Base-by-base conservation (phyloP, 768 basidiomycete species). In the Pleurotus pulmonarius region DNA sequence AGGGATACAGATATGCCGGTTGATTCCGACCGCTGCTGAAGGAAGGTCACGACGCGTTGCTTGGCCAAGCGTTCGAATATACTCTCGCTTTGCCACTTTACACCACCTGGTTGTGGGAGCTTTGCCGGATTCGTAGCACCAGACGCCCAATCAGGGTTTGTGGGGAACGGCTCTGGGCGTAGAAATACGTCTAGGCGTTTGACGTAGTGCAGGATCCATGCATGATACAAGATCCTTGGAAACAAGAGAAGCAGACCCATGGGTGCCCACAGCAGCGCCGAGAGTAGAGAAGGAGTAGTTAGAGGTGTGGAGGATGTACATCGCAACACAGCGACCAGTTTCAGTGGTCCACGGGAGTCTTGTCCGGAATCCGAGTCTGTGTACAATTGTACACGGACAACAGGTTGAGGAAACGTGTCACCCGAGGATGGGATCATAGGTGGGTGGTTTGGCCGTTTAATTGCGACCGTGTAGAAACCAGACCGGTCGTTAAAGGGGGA, bases 401-500 rank as follows among this genome's bases (percentile, higher is more conserved):
- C 62, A 15, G 75, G 76, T 41, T 61, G 64, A 1, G 69, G 55
- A 13, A 29, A 29, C 29, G 7, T 29, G 29, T 25, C 7, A n/a
- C 44, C 51, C 46, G 39, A 49, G 60, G 59, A 55, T 20, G 59
- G 25, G 44, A 60, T 55, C 9, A 63, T 67, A 2, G 73, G 73
- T 6, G 77, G 59, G 47, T 72, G 70, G 43, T 69, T 67, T 4
- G 87, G 86, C 9, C 72, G 64, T 56, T 72, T 71, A 18, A 90
- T 63, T 44, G 83, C 76, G 13, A 87, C 73, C 3, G 71, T 78
- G 69, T 89, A 90, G 65, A 74, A 85, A 0, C 87, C 87, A 20
- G 77, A 73, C 3, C 87, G 77, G 61, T 87, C 84, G 65, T 88
- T 90, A 75, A 88, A 89, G 0, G 88, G 86, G 0, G 87, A 90